These are phyloP conservation scores for Saksenaea vasiformis DNA, from an alignment of 371 early-diverging fungal species.

Conservation along the genomic window DNA sequence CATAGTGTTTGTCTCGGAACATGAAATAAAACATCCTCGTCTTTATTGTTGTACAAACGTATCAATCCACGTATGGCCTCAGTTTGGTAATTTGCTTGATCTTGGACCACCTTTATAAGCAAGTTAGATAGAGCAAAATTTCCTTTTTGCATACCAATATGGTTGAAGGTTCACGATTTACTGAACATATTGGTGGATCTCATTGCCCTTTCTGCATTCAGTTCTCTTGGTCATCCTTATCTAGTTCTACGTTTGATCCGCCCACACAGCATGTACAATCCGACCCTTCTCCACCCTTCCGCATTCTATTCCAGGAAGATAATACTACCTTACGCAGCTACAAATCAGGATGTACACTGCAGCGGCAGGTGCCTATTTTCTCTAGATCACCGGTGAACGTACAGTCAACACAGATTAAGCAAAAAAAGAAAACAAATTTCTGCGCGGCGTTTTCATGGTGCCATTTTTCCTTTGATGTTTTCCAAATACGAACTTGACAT, in stretches of 20 bases:
- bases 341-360: not conserved
- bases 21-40: not conserved
- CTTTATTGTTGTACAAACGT: slow-evolving; percentile 1
- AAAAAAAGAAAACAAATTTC: no score
- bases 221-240: not conserved
- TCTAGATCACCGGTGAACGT: not conserved
- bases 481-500: no score
- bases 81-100: slow-evolving; percentile 6
- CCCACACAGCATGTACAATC: not conserved
- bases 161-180: not conserved
- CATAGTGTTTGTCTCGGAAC: slow-evolving; percentile 1
- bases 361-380: not conserved
- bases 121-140: not conserved
- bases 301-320: not conserved
- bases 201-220: not conserved
- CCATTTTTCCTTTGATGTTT: no score
- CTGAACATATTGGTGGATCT: not conserved
- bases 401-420: no score
- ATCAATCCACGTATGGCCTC: not conserved
- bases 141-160: not conserved
- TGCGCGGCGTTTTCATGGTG: no score
- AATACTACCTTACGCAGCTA: not conserved
- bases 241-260: not conserved
- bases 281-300: not conserved
- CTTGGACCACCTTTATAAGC: not conserved